Base-by-base conservation (phyloP, 345 rosid genomes). In the Laguncularia racemosa region DNA sequence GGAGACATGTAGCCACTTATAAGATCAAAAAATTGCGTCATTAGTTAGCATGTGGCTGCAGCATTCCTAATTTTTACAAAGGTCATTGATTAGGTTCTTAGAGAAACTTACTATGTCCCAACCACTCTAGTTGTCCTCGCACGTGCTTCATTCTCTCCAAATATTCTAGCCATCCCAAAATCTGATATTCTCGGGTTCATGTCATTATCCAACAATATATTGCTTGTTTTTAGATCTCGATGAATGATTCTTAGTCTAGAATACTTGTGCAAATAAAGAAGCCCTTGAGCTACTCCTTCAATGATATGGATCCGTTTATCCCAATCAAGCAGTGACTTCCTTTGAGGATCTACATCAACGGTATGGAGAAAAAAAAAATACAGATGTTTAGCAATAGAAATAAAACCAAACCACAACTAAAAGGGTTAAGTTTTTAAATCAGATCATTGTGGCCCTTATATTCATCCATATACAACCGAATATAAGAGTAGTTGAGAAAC, bases 121-220 rank as follows among this genome's bases (percentile, higher is more conserved):
- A 67, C 66, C 3, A 74, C 67, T 48, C 61, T 58, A n/a, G 26
- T 44, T 0, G 79, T 74, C 48, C 65, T 59, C 0, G 57, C 23
- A 6, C 44, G 53, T 20, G 48, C 55, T 48, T 33, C 28, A 1
- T 66, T 62, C 53, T 49, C 70, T 2, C 56, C 48, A 44, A 71
- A 74, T 16, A 67, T 70, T 45, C 64, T 71, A 4, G 75, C 70
- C 63, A 64, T 63, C 13, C 75, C 67, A 4, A 74, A 74, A 49
- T 74, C 79, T 12, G 67, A 71, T 19, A 70, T 71, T 56, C 63
- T 74, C 9, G 72, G 67, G 26, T 59, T 70, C 75, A 70, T 62
- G 13, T 55, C 65, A 4, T 17, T 59, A 50, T 74, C 78, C 44
- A 70, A 46, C 52, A 63, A 53, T 46, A 67, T 47, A 54, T 74